Evolutionary conservation across 805 yeast species (phyloP).

Genomic region (Metschnikowia borealis): DNA sequence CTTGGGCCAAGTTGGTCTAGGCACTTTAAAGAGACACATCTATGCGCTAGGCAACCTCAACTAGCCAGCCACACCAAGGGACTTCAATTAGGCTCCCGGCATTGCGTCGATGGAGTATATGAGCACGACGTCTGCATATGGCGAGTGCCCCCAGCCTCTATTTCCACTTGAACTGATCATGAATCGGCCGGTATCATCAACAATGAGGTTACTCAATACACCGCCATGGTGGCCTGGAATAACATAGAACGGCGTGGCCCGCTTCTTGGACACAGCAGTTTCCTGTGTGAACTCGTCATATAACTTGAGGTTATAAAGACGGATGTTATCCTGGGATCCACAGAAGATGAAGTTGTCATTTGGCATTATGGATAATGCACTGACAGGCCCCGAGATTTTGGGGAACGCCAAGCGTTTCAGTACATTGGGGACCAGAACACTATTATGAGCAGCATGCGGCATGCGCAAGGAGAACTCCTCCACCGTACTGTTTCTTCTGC

Average conservation of each 20-base stretch:
- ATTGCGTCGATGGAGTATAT: constrained; percentile 70
- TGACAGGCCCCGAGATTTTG: constrained; percentile 83
- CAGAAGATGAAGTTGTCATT: constrained; percentile 75
- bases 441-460: constrained; percentile 36
- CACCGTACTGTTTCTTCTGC: constrained; percentile 83
- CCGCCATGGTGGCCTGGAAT: constrained; percentile 98
- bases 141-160: constrained; percentile 88
- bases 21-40: constrained; percentile 27
- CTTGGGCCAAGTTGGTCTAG: constrained; percentile 33
- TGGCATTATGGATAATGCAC: constrained; percentile 75
- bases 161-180: constrained; percentile 91
- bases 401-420: constrained; percentile 70
- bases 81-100: constrained; percentile 2
- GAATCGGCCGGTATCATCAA: constrained; percentile 85
- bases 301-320: constrained; percentile 71
- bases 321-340: constrained; percentile 85
- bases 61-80: background rate
- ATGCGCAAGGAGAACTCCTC: constrained; percentile 68
- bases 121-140: constrained; percentile 72
- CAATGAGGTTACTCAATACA: constrained; percentile 64
- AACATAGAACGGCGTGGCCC: constrained; percentile 74
- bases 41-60: constrained; percentile 20
- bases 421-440: constrained; percentile 41
- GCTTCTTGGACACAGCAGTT: constrained; percentile 29
- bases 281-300: constrained; percentile 31